phyloP scores from a whole-genome alignment of 225 moss, liverwort and hornwort species.

The Sphagnum tenellum region DNA sequence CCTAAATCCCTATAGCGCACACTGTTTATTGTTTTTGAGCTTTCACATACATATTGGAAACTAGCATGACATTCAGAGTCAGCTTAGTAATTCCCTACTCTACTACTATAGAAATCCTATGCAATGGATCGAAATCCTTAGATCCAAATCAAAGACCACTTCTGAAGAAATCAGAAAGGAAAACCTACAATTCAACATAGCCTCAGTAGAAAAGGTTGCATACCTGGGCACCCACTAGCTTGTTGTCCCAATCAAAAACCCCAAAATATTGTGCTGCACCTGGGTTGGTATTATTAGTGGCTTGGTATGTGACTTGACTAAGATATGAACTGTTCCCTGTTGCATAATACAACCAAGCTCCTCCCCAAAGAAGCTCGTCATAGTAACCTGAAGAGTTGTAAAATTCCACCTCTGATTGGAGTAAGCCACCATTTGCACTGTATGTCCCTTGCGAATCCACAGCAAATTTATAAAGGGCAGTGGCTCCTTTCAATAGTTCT shows the following conservation, averaged over 20 bases:
- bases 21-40: no score
- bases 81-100: no score
- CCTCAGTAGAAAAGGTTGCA: neutral
- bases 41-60: no score
- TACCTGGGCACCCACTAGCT: slow-evolving; percentile 88
- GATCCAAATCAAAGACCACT: neutral
- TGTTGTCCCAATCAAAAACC: slow-evolving; percentile 84
- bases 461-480: slow-evolving; percentile 49
- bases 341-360: slow-evolving; percentile 74
- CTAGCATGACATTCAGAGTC: no score
- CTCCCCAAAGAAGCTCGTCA: slow-evolving; percentile 73
- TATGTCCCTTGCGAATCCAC: slow-evolving; percentile 3
- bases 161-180: neutral
- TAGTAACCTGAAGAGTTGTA: slow-evolving; percentile 58
- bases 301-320: slow-evolving; percentile 29
- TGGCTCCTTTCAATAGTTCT: slow-evolving; percentile 28
- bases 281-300: slow-evolving; percentile 17
- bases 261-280: slow-evolving; percentile 28
- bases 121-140: neutral
- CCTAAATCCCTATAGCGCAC: no score
- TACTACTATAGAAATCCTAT: no score
- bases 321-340: slow-evolving; percentile 67
- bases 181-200: neutral
- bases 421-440: neutral
- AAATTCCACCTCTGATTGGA: slow-evolving; percentile 16